Evolutionary conservation across 2,329 filamentous ascomycete species (phyloP), one percentile per base, ranked within the genome.

Genomic region (Ophiostoma australiae): DNA sequence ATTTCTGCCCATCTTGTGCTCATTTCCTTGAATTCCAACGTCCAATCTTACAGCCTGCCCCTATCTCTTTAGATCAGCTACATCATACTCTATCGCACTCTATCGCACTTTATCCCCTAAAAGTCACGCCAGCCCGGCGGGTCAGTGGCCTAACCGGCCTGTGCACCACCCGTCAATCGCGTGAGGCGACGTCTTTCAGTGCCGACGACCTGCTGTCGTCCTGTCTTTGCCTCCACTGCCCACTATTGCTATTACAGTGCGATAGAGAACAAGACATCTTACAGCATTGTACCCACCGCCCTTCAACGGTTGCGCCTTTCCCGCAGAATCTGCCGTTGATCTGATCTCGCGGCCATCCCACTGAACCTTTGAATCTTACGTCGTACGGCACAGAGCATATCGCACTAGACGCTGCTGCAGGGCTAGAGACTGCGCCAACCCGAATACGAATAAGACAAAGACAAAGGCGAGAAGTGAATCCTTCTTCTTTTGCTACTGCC

Each of bases 111-210:
- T 37, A 55, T 66, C 48, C 69, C 69, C 10, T n/a, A 55, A 72
- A 70, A 70, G 67, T 72, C 69, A 72, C 66, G 71, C 68, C 71
- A 72, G 71, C 20, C 65, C 35, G 63, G 52, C 52, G 63, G 63
- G 31, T 39, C 63, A 63, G 65, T 72, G 65, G 68, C 23, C 65
- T 67, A 48, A 65, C 69, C 69, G 71, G 71, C 52, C 44, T 68
- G 52, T 70, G 55, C 69, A 55, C 20, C 61, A 27, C 23, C 69
- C 69, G 58, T 33, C 58, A 48, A 69, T 72, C 71, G 71, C 58
- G 52, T 69, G 67, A 48, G 44, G 5, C 44, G 44, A 48, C 37
- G 7, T 48, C 17, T 48, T 48, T 7, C 6, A 48, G 44, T 20
- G 17, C 17, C 5, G 17, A 44, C 17, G 17, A 20, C 5, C 17